phyloP scores from a whole-genome alignment of 257 asterid genomes.

The Forsythia suspensa region DNA sequence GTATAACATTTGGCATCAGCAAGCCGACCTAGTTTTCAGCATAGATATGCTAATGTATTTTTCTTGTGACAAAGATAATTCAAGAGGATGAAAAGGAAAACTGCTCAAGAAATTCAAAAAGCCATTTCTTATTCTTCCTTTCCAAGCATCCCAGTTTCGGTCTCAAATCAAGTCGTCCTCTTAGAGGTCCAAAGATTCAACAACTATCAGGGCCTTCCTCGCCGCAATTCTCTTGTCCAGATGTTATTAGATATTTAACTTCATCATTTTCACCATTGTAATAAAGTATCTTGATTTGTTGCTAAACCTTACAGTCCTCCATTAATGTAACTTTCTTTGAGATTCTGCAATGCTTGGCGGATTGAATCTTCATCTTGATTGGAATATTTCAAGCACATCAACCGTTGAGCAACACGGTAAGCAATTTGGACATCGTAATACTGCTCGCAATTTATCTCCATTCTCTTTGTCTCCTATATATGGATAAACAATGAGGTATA shows the following conservation, averaged over 20 bases:
- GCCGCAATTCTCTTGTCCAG: background rate
- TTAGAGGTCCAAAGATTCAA: too few species aligned
- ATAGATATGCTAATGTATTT: too few species aligned
- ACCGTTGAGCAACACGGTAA: conserved; percentile 73
- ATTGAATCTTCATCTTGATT: conserved; percentile 79
- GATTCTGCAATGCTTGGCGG: conserved; percentile 72
- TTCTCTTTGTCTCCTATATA: conserved; percentile 69
- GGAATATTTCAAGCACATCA: conserved; percentile 83
- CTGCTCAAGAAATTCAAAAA: too few species aligned
- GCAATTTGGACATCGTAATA: conserved; percentile 60
- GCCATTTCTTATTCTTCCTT: too few species aligned
- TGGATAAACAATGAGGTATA: background rate
- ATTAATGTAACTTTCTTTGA: conserved; percentile 53
- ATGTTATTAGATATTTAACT: too few species aligned
- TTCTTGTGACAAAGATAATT: too few species aligned
- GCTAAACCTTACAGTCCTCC: conserved; percentile 41
- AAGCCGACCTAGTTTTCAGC: too few species aligned
- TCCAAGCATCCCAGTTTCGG: too few species aligned
- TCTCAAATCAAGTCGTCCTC: too few species aligned
- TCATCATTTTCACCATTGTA: too few species aligned
- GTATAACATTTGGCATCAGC: too few species aligned
- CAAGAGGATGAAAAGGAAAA: too few species aligned
- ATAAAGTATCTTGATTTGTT: background rate
- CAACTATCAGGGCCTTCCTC: background rate
- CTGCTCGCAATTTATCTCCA: conserved; percentile 48